A percentile compares a stretch with the other conserved stretches of the same genome.
These are phyloP conservation scores for Ophiostoma triangulosporum DNA, from an alignment of 2,329 filamentous ascomycete genomes.

Conservation along the genomic window DNA sequence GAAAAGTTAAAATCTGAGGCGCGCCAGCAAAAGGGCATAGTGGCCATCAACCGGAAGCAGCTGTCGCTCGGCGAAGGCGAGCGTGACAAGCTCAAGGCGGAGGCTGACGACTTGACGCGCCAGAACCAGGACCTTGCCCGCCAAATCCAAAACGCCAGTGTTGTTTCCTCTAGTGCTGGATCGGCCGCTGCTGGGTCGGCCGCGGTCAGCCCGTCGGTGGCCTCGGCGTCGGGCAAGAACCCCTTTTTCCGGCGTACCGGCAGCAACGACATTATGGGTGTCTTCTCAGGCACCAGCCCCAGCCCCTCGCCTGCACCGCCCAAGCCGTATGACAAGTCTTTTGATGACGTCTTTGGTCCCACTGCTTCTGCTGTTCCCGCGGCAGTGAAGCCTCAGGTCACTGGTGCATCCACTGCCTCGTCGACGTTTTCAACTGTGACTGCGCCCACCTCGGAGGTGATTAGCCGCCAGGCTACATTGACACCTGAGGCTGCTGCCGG, in stretches of 20 bases:
- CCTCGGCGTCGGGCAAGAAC: constrained; percentile 67
- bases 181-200: constrained; percentile 23
- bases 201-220: constrained; percentile 50
- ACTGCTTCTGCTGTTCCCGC: constrained; percentile 33
- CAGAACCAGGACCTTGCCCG: constrained; percentile 44
- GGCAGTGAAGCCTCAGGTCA: constrained; percentile 42
- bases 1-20: constrained; percentile 89
- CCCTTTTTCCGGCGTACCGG: constrained; percentile 75
- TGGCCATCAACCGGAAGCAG: constrained; percentile 98
- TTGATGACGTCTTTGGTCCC: constrained; percentile 78
- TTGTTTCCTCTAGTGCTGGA: constrained; percentile 27
- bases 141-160: constrained; percentile 34
- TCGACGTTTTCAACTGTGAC: constrained; percentile 43
- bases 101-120: constrained; percentile 57
- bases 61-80: constrained; percentile 79
- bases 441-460: constrained; percentile 41
- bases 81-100: constrained; percentile 71
- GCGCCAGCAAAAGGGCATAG: constrained; percentile 87
- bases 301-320: constrained; percentile 14
- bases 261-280: constrained; percentile 45
- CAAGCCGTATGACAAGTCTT: constrained; percentile 49
- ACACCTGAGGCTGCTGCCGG: constrained; percentile 16
- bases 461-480: constrained; percentile 49
- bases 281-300: constrained; percentile 32
- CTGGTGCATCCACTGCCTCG: constrained; percentile 41